Evolutionary conservation across 2,329 filamentous ascomycete species (phyloP).

Genomic region (Microdochium bolleyi): DNA sequence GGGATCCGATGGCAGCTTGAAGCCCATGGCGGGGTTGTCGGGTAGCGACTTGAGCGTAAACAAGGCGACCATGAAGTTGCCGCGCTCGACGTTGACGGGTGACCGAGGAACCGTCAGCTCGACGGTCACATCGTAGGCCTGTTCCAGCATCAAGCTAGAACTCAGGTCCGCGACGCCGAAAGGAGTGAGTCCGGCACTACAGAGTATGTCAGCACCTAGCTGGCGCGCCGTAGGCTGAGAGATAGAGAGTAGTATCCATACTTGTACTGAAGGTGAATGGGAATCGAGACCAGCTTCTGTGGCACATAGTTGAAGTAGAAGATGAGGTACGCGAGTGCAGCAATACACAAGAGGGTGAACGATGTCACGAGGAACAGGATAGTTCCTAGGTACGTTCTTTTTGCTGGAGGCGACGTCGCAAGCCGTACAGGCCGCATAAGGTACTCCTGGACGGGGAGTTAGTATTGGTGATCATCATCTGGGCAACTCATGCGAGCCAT

Average conservation of each 20-base stretch:
- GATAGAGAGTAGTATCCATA: slow-evolving; percentile 18
- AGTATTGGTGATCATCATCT: not conserved
- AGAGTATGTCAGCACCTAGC: not conserved
- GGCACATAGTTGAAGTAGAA: slow-evolving; percentile 52
- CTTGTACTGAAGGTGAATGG: slow-evolving; percentile 53
- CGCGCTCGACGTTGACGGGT: slow-evolving; percentile 62
- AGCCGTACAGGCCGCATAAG: slow-evolving; percentile 21
- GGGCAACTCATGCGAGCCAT: no score
- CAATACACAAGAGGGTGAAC: slow-evolving; percentile 35
- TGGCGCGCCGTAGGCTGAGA: not conserved
- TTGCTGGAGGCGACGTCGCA: slow-evolving; percentile 42
- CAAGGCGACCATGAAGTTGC: slow-evolving; percentile 93
- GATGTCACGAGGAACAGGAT: slow-evolving; percentile 34
- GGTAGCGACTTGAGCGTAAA: slow-evolving; percentile 50
- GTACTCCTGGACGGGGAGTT: slow-evolving; percentile 11
- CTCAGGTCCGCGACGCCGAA: slow-evolving; percentile 41
- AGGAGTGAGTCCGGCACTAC: slow-evolving; percentile 40
- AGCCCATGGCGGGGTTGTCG: slow-evolving; percentile 17
- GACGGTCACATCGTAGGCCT: slow-evolving; percentile 79
- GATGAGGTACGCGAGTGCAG: slow-evolving; percentile 38
- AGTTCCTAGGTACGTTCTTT: slow-evolving; percentile 38
- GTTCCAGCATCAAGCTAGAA: slow-evolving; percentile 54
- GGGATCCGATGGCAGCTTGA: slow-evolving; percentile 11
- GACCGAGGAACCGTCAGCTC: slow-evolving; percentile 72
- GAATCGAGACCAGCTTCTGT: slow-evolving; percentile 41